Percentiles rank a stretch among this genome's conserved stretches.
phyloP scores from a whole-genome alignment of 2,329 filamentous ascomycete species.

The Ophiostoma sp. region DNA sequence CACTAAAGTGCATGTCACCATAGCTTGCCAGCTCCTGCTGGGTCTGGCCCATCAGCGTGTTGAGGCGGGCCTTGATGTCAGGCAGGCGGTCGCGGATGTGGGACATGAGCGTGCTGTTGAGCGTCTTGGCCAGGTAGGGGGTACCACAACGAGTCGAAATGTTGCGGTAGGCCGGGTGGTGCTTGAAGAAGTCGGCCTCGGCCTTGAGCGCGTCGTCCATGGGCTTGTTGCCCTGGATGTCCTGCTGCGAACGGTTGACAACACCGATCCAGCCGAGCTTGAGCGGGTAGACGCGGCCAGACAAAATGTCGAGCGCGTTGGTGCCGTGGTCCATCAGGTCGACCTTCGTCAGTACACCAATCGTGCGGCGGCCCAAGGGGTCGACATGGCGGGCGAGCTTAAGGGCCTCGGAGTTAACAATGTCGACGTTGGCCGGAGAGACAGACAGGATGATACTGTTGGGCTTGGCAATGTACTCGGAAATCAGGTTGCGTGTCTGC shows the following conservation, averaged over 20 bases:
- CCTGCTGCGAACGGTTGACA: conserved; percentile 96
- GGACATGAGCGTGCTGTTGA: conserved; percentile 92
- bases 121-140: conserved; percentile 87
- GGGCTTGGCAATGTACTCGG: conserved; percentile 97
- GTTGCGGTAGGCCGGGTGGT: conserved; percentile 95
- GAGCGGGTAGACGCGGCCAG: conserved; percentile 90
- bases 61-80: conserved; percentile 96
- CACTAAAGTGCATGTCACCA: conserved; percentile 95
- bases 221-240: conserved; percentile 95
- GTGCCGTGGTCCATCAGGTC: conserved; percentile 99
- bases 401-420: conserved; percentile 97
- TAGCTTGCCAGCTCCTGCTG: conserved; percentile 98
- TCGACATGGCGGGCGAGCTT: conserved; percentile 97
- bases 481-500: conserved; percentile 96
- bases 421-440: conserved; percentile 93
- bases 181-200: conserved; percentile 92
- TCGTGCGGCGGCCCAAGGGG: conserved; percentile 94
- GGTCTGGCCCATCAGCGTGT: conserved; percentile 99
- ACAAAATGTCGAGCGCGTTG: conserved; percentile 97
- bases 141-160: conserved; percentile 93
- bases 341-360: conserved; percentile 95
- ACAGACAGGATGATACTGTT: conserved; percentile 98
- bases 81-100: conserved; percentile 95
- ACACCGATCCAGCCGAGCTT: conserved; percentile 98
- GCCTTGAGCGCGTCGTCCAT: conserved; percentile 86